Conservation (phyloP, 2,329 filamentous ascomycete genomes). For the Cercospora nicotianae region DNA sequence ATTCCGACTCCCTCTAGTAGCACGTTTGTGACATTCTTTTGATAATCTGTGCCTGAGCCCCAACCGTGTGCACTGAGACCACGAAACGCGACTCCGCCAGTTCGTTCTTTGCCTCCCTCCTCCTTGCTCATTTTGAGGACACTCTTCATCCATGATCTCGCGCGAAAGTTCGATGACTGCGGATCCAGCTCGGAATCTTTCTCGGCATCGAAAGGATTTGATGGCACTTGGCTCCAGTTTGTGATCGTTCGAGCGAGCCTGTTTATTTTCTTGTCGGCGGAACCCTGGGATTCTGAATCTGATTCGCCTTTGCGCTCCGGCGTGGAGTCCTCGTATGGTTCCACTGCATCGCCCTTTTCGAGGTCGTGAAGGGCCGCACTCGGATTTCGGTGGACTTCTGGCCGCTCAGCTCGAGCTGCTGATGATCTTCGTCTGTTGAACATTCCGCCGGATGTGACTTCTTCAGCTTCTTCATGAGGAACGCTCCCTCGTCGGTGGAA, state of each 20-base stretch:
- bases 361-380: conserved; percentile 11
- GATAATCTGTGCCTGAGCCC: conserved; percentile 52
- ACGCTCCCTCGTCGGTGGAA: conserved; percentile 29
- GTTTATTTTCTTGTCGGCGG: conserved; percentile 45
- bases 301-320: conserved; percentile 27
- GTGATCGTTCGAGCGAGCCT: conserved; percentile 47
- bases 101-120: conserved; percentile 46
- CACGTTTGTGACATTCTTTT: conserved; percentile 53
- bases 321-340: conserved; percentile 25
- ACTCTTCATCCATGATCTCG: conserved; percentile 51
- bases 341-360: conserved; percentile 26
- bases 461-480: conserved; percentile 23
- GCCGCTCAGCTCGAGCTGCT: conserved; percentile 10
- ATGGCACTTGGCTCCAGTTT: conserved; percentile 40
- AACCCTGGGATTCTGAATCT: conserved; percentile 24
- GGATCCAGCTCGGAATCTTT: conserved; percentile 50
- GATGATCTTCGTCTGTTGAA: conserved; percentile 22
- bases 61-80: conserved; percentile 52
- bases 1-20: conserved; percentile 45
- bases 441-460: conserved; percentile 18
- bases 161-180: conserved; percentile 49
- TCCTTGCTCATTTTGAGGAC: conserved; percentile 49
- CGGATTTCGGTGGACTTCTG: conserved; percentile 8
- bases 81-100: conserved; percentile 50
- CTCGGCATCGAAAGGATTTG: conserved; percentile 44